Base-by-base conservation (phyloP, 805 yeast species). In the Yueomyces sp. region DNA sequence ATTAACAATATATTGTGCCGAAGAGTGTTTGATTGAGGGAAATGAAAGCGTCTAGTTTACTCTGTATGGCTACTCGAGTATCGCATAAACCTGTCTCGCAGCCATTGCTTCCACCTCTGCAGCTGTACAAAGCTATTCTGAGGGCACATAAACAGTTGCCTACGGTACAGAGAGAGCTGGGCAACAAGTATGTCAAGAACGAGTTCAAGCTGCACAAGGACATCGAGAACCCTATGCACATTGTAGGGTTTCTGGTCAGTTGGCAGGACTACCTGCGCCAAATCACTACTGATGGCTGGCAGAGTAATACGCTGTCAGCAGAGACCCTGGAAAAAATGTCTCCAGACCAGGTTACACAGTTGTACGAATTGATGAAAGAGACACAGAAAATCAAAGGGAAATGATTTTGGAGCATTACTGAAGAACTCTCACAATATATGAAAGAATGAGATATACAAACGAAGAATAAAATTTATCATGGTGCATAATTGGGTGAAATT, bases 181-280 rank as follows among this genome's bases (percentile, higher is more conserved):
- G 98, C 3, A 96, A 92, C 62, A 72, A 77, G 51, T 92, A 92
- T 59, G 95, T 90, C 42, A 83, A 79, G 57, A 75, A 80, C 34
- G 99, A 92, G 65, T 92, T 92, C 68, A 77, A 79, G 53, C 81
- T 88, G 5, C 98, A 92, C 64, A 74, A 78, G 47, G 63, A 68
- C 40, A 73, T 81, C 5, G 95, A 86, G 50, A 87, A 92, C 60
- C 97, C 99, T 3, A 69, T 86, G 28, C 94, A 90, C 56, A 86
- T 92, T 33, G 87, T 92, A 8, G 98, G 96, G 8, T 92, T 92
- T 53, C 69, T 92, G 48, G 77, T 94, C 1, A 81, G 85, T 47
- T 92, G 99, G 99, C 98, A 92, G 62, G 90, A 81, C 48, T 84
- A 84, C 54, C 68, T 83, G 47, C 65, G 70, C 9, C 65, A 67